Conservation (phyloP, 345 rosid species). For the rapeseed (Brassica napus) region DNA sequence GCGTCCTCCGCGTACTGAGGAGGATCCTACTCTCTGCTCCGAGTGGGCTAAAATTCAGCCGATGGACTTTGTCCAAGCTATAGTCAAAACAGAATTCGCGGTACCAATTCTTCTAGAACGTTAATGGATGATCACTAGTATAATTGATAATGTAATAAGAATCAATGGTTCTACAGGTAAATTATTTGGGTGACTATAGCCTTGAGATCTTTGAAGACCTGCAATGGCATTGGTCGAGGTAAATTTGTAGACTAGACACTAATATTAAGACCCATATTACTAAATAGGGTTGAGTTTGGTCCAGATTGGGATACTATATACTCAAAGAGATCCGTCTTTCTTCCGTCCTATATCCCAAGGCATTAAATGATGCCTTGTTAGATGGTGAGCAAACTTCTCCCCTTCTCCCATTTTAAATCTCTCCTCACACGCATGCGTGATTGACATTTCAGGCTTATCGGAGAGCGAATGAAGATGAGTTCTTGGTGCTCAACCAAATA, state of each 20-base stretch:
- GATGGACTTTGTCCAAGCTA: constrained; percentile 83
- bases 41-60: constrained; percentile 94
- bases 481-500: constrained; percentile 45
- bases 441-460: constrained; percentile 65
- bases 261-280: not conserved
- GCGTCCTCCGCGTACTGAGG: constrained; percentile 66
- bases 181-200: constrained; percentile 85
- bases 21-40: constrained; percentile 36
- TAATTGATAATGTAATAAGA: not conserved
- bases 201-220: constrained; percentile 87
- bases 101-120: constrained; percentile 13
- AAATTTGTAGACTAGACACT: not conserved
- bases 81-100: constrained; percentile 74
- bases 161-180: constrained; percentile 46
- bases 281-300: constrained; percentile 17
- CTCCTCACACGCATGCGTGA: not conserved
- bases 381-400: constrained; percentile 60
- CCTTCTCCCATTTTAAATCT: constrained; percentile 13
- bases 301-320: constrained; percentile 86
- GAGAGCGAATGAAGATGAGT: constrained; percentile 68
- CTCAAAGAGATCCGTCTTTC: constrained; percentile 87
- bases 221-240: constrained; percentile 84
- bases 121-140: not conserved
- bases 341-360: constrained; percentile 85
- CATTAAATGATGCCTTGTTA: constrained; percentile 80